Conservation (phyloP, 176 grass and related monocot genomes). For the Microstegium vimineum region DNA sequence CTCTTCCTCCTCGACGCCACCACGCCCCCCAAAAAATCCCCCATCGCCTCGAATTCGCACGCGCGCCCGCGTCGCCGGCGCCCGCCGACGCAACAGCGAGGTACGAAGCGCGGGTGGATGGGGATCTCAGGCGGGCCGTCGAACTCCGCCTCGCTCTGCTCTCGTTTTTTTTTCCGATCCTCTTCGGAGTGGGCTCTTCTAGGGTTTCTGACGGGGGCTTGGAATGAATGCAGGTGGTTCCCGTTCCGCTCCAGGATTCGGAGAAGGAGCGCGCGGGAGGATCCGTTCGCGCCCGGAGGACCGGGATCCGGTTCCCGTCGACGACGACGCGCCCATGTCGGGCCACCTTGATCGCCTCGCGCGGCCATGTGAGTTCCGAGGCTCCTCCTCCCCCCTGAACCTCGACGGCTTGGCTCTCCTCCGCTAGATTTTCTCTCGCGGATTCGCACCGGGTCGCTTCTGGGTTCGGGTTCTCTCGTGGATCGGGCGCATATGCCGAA, state of each 20-base stretch:
- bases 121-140: constrained; percentile 3
- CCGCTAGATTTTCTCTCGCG: background rate
- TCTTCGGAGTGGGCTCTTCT: background rate
- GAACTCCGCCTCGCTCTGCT: background rate
- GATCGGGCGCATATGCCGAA: background rate
- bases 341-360: constrained; percentile 81
- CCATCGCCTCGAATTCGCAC: constrained; percentile 17
- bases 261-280: background rate
- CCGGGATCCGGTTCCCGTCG: constrained; percentile 1
- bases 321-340: constrained; percentile 46
- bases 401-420: background rate
- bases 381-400: background rate
- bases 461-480: background rate
- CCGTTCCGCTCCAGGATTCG: constrained; percentile 46
- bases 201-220: constrained; percentile 70
- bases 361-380: constrained; percentile 64
- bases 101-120: background rate
- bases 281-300: background rate
- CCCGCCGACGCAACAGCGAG: constrained; percentile 8
- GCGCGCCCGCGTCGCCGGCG: background rate
- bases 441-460: background rate
- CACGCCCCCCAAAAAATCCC: constrained; percentile 4
- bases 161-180: background rate
- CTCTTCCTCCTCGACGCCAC: background rate
- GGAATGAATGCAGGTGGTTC: constrained; percentile 59